A percentile compares a stretch with the other conserved stretches of the same genome.
Conservation (phyloP, 345 rosid species). For the Melaleuca quinquenervia region DNA sequence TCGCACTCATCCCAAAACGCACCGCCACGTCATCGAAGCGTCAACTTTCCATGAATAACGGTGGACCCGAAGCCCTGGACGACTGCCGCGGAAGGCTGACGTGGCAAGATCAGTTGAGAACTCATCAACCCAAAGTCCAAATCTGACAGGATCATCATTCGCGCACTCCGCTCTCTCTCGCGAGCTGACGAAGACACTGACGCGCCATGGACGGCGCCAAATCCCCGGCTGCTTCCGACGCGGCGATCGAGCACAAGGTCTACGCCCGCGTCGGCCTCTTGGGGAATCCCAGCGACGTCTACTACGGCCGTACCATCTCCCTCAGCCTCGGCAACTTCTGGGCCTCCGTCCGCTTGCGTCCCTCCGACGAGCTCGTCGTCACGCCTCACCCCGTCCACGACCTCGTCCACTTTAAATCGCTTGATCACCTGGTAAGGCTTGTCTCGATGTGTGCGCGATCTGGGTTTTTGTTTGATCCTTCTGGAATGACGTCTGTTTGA, state of each 20-base stretch:
- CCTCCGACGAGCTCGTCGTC: slow-evolving; percentile 54
- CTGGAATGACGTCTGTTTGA: background rate
- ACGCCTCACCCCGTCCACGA: slow-evolving; percentile 73
- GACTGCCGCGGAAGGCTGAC: too few relatives aligned
- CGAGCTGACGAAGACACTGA: background rate
- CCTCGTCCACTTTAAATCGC: slow-evolving; percentile 60
- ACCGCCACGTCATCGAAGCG: background rate
- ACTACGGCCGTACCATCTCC: slow-evolving; percentile 60
- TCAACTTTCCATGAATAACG: background rate
- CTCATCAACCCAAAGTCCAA: too few relatives aligned
- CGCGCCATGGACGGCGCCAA: background rate
- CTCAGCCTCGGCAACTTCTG: slow-evolving; percentile 59
- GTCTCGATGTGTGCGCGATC: background rate
- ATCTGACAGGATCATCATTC: too few relatives aligned
- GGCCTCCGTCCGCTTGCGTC: slow-evolving; percentile 58
- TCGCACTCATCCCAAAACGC: too few relatives aligned
- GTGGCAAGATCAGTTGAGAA: too few relatives aligned
- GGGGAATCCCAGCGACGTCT: slow-evolving; percentile 80
- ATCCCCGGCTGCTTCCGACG: background rate
- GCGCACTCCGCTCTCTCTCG: background rate
- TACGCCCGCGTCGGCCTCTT: slow-evolving; percentile 57
- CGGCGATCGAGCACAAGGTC: slow-evolving; percentile 38
- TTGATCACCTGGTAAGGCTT: slow-evolving; percentile 38
- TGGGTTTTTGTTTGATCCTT: background rate
- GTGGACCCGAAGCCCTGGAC: background rate